Conservation (phyloP, 2,329 filamentous ascomycete genomes). For the Exophiala calicioides region DNA sequence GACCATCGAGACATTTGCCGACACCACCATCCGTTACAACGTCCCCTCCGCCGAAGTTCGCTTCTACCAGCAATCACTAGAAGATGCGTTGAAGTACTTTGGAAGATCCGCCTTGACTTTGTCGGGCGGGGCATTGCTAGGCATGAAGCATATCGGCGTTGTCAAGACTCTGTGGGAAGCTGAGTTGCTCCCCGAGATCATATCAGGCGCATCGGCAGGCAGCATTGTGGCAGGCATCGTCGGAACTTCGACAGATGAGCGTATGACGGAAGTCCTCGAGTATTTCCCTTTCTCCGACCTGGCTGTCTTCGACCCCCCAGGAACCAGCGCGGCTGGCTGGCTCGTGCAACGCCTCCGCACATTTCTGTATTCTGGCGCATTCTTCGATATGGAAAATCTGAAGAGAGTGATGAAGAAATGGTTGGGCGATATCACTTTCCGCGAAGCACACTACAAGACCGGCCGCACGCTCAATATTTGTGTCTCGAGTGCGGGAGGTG, state of each 20-base stretch:
- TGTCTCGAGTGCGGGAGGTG: conserved; percentile 82
- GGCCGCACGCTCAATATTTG: conserved; percentile 90
- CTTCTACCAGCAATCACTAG: conserved; percentile 23
- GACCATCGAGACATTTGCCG: conserved; percentile 71
- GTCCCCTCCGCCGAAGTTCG: conserved; percentile 20
- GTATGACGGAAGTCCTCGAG: conserved; percentile 69
- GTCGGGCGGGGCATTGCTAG: conserved; percentile 84
- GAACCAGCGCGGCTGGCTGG: conserved; percentile 35
- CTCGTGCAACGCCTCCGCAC: conserved; percentile 63
- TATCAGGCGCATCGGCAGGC: conserved; percentile 83
- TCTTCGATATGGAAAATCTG: conserved; percentile 82
- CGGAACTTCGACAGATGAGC: conserved; percentile 74
- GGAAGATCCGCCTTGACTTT: conserved; percentile 81
- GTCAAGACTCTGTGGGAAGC: conserved; percentile 77
- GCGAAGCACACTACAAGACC: conserved; percentile 94
- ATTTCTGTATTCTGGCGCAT: conserved; percentile 61
- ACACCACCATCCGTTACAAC: conserved; percentile 50
- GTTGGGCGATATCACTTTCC: conserved; percentile 88
- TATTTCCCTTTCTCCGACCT: conserved; percentile 78
- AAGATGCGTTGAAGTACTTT: conserved; percentile 27
- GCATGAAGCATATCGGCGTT: conserved; percentile 89
- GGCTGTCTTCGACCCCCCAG: conserved; percentile 73
- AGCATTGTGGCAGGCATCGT: conserved; percentile 82
- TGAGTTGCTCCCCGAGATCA: conserved; percentile 76
- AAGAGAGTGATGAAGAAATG: conserved; percentile 77